Evolutionary conservation across 2,329 filamentous ascomycete genomes (phyloP).

Genomic region (Myriosclerotinia scirpicola): DNA sequence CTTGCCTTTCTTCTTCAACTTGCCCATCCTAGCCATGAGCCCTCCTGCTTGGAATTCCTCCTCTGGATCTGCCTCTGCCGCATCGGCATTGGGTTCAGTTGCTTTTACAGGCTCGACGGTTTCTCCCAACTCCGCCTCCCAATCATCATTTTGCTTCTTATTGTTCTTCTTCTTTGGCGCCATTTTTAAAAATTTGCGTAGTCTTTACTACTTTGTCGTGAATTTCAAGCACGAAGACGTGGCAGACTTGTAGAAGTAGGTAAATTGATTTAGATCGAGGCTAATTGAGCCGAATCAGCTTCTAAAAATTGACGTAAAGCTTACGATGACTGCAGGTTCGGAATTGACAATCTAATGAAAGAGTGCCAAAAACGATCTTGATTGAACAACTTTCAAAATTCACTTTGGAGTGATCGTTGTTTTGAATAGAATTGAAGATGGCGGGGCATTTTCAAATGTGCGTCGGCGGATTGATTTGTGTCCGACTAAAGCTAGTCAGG

Average conservation of each 20-base stretch:
- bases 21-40: slow-evolving; percentile 76
- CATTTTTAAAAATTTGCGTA: slow-evolving; percentile 56
- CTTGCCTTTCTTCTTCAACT: slow-evolving; percentile 76
- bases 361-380: slow-evolving; percentile 20
- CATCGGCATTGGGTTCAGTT: slow-evolving; percentile 49
- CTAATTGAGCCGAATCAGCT: neutral
- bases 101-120: slow-evolving; percentile 48
- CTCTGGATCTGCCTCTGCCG: slow-evolving; percentile 51
- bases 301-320: neutral
- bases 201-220: neutral
- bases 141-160: slow-evolving; percentile 84
- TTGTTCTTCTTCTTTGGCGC: slow-evolving; percentile 93
- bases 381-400: slow-evolving; percentile 12
- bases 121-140: slow-evolving; percentile 92
- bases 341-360: slow-evolving; percentile 23
- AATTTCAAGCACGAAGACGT: neutral
- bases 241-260: neutral
- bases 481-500: slow-evolving; percentile 16
- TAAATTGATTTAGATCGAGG: neutral
- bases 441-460: slow-evolving; percentile 23
- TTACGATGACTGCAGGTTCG: neutral
- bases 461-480: slow-evolving; percentile 11
- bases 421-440: slow-evolving; percentile 11
- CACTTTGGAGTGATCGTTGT: slow-evolving; percentile 4
- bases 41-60: slow-evolving; percentile 56